Evolutionary conservation across 2,329 filamentous ascomycete genomes (phyloP).

Genomic region (Colletotrichum orbiculare): DNA sequence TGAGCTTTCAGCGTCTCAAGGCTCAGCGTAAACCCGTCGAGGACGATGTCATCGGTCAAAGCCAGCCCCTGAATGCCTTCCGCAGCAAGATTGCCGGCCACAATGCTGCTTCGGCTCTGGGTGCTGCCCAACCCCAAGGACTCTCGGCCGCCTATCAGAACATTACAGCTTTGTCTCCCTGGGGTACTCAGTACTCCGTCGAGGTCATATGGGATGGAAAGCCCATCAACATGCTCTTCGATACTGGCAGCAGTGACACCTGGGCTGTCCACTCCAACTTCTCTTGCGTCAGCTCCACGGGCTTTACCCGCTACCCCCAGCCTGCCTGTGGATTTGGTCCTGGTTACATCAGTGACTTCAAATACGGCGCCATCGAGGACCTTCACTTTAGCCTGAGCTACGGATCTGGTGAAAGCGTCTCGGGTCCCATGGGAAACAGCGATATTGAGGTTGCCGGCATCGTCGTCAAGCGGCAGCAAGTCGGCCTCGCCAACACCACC

Average conservation of each 20-base stretch:
- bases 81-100: conserved; percentile 39
- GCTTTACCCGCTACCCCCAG: conserved; percentile 43
- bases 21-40: conserved; percentile 40
- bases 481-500: conserved; percentile 60
- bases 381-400: conserved; percentile 60
- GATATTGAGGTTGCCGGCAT: conserved; percentile 60
- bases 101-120: conserved; percentile 46
- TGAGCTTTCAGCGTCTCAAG: conserved; percentile 50
- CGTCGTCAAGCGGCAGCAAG: conserved; percentile 56
- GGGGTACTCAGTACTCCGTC: conserved; percentile 56
- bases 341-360: conserved; percentile 52
- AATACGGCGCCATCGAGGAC: conserved; percentile 49
- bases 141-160: conserved; percentile 47
- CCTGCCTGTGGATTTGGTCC: conserved; percentile 55
- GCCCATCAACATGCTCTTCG: conserved; percentile 56
- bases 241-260: conserved; percentile 64
- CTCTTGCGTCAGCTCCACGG: conserved; percentile 52
- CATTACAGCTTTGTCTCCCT: conserved; percentile 49
- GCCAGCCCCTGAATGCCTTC: conserved; percentile 49
- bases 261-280: conserved; percentile 58
- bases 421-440: conserved; percentile 58
- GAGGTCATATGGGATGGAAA: conserved; percentile 53
- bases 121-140: conserved; percentile 29
- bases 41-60: conserved; percentile 44
- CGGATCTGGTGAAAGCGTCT: conserved; percentile 60